Percentiles rank a stretch among this genome's conserved stretches.
Evolutionary conservation across 148 eudicot genomes (phyloP).

Genomic region (Camellia lanceoleosa): DNA sequence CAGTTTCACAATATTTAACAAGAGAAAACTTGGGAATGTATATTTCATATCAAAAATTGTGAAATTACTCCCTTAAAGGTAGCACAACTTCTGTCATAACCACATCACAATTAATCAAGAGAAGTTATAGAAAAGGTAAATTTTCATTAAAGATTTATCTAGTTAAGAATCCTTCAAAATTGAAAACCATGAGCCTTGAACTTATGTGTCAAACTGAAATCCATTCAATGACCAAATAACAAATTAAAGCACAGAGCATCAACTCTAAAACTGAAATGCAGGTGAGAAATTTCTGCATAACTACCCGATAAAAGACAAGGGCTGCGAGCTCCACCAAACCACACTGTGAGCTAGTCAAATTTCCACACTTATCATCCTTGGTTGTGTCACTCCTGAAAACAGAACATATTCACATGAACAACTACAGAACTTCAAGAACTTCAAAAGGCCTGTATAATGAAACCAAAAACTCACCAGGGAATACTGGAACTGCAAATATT

Average conservation of each 20-base stretch:
- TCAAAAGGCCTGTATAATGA: background rate
- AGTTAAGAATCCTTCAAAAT: background rate
- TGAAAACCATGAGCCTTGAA: background rate
- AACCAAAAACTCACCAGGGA: constrained; percentile 42
- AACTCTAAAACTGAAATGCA: background rate
- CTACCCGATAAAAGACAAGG: constrained; percentile 82
- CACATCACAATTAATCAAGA: background rate
- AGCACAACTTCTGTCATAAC: background rate
- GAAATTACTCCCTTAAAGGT: background rate
- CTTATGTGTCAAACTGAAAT: background rate
- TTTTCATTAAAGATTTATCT: background rate
- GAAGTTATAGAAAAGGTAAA: background rate
- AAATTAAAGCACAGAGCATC: background rate
- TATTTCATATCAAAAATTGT: background rate
- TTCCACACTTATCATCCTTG: constrained; percentile 71
- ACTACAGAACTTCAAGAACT: background rate
- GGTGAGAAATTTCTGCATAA: background rate
- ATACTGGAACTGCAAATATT: constrained; percentile 33
- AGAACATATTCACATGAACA: constrained; percentile 1
- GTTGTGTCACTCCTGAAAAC: constrained; percentile 56
- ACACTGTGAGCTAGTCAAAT: constrained; percentile 58
- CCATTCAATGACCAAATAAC: background rate
- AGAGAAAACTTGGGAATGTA: background rate
- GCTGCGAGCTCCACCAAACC: constrained; percentile 80
- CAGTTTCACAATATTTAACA: constrained; percentile 3